Conservation (phyloP, 352 stramenopile genomes). For the Pythium graminicola region DNA sequence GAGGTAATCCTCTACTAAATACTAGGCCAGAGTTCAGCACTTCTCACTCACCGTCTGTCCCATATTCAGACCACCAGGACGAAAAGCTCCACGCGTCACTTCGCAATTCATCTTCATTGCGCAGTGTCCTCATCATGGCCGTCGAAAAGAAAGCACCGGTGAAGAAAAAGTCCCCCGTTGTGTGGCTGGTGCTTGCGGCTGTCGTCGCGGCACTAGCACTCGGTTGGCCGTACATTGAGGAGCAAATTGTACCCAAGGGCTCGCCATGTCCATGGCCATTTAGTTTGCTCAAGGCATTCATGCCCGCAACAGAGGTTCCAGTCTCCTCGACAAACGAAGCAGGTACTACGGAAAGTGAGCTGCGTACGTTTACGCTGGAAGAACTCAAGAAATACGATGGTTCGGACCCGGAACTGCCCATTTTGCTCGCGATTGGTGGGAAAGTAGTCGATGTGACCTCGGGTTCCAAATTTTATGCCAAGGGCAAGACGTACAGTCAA, state of each 20-base stretch:
- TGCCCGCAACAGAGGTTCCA: constrained; percentile 6
- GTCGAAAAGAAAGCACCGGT: not conserved
- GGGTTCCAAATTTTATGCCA: constrained; percentile 69
- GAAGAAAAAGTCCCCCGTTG: constrained; percentile 20
- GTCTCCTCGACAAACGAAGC: constrained; percentile 15
- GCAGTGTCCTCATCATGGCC: not conserved
- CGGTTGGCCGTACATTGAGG: constrained; percentile 67
- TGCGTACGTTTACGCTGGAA: constrained; percentile 52
- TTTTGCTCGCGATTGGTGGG: constrained; percentile 60
- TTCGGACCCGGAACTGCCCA: constrained; percentile 50
- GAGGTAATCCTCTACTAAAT: not conserved
- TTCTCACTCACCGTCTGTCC: too few relatives aligned
- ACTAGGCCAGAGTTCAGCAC: too few relatives aligned
- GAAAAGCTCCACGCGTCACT: constrained; percentile 3
- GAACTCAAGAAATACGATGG: constrained; percentile 68
- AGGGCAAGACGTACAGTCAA: constrained; percentile 62
- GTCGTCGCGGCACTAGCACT: constrained; percentile 49
- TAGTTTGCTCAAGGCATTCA: constrained; percentile 30
- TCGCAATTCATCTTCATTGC: too few relatives aligned
- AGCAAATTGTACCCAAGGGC: constrained; percentile 43
- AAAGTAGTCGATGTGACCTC: constrained; percentile 75
- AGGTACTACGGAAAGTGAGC: constrained; percentile 22
- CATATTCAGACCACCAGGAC: not conserved
- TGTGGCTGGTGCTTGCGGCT: constrained; percentile 44
- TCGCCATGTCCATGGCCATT: constrained; percentile 66